Evolutionary conservation across 1,139 yeast genomes (phyloP).

Genomic region (Saccharomyces hybrid): DNA sequence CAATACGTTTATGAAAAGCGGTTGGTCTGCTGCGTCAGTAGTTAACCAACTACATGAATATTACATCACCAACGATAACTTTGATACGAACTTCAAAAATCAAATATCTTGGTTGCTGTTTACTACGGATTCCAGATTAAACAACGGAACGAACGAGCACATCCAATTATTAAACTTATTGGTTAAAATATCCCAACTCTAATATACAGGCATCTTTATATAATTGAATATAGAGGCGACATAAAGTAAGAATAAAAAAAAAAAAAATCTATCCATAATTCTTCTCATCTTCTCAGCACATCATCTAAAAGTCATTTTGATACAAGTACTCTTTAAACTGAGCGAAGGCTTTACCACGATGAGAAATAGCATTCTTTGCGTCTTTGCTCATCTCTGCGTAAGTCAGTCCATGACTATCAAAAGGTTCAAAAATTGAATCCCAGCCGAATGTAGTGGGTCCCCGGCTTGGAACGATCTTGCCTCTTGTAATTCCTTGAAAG

Average conservation of each 20-base stretch:
- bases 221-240: not conserved
- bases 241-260: conserved; percentile 2
- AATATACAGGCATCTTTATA: not conserved
- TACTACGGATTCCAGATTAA: conserved; percentile 65
- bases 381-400: conserved; percentile 87
- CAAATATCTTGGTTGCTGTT: conserved; percentile 57
- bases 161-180: conserved; percentile 70
- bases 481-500: conserved; percentile 81
- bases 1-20: conserved; percentile 54
- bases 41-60: conserved; percentile 73
- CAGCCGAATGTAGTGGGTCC: conserved; percentile 87
- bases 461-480: conserved; percentile 62
- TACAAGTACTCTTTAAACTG: conserved; percentile 55
- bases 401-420: conserved; percentile 44
- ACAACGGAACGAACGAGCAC: conserved; percentile 88
- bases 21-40: conserved; percentile 83
- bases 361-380: conserved; percentile 75
- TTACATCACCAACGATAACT: conserved; percentile 50
- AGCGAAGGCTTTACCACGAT: conserved; percentile 74
- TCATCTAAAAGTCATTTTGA: not conserved
- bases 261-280: conserved; percentile 1
- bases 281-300: not conserved
- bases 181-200: conserved; percentile 44
- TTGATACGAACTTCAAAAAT: conserved; percentile 54
- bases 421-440: conserved; percentile 87